Evolutionary conservation across 257 asterid genomes (phyloP).

Genomic region (Gynochthodes officinalis): DNA sequence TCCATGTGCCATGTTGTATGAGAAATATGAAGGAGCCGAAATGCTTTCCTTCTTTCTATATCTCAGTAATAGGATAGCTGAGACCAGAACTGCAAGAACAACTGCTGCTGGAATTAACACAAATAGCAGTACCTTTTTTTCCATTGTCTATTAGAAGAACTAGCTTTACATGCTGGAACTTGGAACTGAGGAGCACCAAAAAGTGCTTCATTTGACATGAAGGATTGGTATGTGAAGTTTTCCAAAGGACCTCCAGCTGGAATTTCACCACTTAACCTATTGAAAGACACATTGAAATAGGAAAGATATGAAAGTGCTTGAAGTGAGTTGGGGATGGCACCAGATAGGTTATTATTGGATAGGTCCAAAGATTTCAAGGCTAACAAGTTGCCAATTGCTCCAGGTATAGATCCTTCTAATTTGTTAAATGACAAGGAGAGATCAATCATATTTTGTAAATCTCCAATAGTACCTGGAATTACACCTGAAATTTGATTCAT

Average conservation of each 20-base stretch:
- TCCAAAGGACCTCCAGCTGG: conserved; percentile 19
- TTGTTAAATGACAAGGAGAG: conserved; percentile 10
- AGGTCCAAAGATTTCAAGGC: conserved; percentile 24
- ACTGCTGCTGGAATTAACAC: conserved; percentile 12
- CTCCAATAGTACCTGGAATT: conserved; percentile 14
- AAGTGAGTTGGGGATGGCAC: conserved; percentile 19
- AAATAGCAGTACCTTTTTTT: conserved; percentile 2
- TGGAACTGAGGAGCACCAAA: conserved; percentile 6
- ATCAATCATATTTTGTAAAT: conserved; percentile 3
- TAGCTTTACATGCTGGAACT: conserved; percentile 2
- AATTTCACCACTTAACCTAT: conserved; percentile 16
- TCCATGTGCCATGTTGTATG: background rate
- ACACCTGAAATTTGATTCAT: conserved; percentile 12
- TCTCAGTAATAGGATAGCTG: conserved; percentile 8
- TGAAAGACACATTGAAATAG: conserved; percentile 12
- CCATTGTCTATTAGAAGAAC: background rate
- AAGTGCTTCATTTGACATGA: conserved; percentile 15
- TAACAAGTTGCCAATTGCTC: conserved; percentile 11
- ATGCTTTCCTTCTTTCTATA: background rate
- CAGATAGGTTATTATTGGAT: conserved; percentile 13
- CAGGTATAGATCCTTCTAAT: conserved; percentile 20
- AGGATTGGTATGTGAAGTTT: conserved; percentile 15
- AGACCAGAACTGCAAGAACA: conserved; percentile 5
- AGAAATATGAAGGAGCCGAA: background rate
- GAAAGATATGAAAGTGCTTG: conserved; percentile 16